Base-by-base conservation (phyloP, 176 grass and related monocot genomes). In the Cenchrus fungigraminus region DNA sequence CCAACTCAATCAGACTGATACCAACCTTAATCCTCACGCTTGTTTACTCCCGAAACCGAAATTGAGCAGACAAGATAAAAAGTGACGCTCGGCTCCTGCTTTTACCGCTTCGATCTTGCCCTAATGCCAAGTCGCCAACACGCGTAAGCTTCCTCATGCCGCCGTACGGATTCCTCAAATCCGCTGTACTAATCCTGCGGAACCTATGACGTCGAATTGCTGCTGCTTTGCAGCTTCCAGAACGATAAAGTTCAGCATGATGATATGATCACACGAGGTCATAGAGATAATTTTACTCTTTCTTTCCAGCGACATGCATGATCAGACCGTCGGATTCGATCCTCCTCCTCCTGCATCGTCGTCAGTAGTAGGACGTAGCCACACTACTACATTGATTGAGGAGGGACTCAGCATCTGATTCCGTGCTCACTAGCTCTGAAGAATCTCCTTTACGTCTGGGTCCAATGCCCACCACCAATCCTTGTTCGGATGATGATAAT, bases 401-500 rank as follows among this genome's bases (percentile, higher is more conserved):
- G 17, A 15, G 28, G 43, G 60, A 63, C 20, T 12, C 44, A 49
- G 22, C 22, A 95, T 92, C 93, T 40, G 93, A 92, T 90, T 90
- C 93, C 46, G 12, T 12, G 87, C 45, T 82, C 89, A 84, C 68
- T 86, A 86, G 65, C 79, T 17, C 76, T 47, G 68, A 80, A 80
- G 85, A 92, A 92, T 87, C 79, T 90, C n/a, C 20, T 90, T 88
- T 80, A 83, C 67, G 83, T 74, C 51, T 16, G 68, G 31, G 50
- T 76, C 64, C 34, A 75, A 62, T 20, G 37, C 40, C 29, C 71
- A 71, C 47, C 70, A 76, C 61, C 78, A 25, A 76, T 82, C 78
- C 80, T 29, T 77, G 37, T 4, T 40, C 4, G 2, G 83, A 32
- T 32, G 72, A 77, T 49, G 40, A 31, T 73, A 67, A 83, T 60